Evolutionary conservation across 148 eudicot genomes (phyloP).

Genomic region (Rhododendron williamsianum): DNA sequence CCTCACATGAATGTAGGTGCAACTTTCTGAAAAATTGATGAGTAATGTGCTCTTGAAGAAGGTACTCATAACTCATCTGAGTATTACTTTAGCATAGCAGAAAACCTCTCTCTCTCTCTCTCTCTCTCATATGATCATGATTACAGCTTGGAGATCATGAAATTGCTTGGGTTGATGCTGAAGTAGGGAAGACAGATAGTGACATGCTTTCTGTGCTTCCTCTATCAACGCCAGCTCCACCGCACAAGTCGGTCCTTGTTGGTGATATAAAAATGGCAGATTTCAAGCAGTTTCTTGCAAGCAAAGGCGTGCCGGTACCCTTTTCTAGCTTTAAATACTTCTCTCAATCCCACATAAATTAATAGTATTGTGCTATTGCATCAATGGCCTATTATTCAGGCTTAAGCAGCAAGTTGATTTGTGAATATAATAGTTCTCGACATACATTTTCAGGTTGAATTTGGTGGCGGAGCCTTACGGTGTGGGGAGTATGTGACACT

Average conservation of each 20-base stretch:
- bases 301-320: slow-evolving; percentile 85
- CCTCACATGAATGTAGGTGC: slow-evolving; percentile 46
- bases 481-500: slow-evolving; percentile 87
- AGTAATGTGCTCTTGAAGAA: slow-evolving; percentile 88
- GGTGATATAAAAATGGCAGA: slow-evolving; percentile 97
- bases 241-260: slow-evolving; percentile 93
- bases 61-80: slow-evolving; percentile 32
- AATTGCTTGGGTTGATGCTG: slow-evolving; percentile 94
- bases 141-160: slow-evolving; percentile 94
- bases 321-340: neutral
- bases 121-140: slow-evolving; percentile 8
- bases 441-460: slow-evolving; percentile 58
- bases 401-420: neutral
- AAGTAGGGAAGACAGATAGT: slow-evolving; percentile 70
- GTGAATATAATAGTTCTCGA: neutral
- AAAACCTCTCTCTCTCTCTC: neutral
- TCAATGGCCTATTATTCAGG: neutral
- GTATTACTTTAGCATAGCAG: neutral
- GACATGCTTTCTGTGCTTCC: slow-evolving; percentile 76
- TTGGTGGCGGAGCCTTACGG: slow-evolving; percentile 83
- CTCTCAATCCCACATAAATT: too few species aligned
- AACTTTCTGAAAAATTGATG: slow-evolving; percentile 96
- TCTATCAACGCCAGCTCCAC: slow-evolving; percentile 59
- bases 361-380: neutral
- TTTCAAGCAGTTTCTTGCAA: slow-evolving; percentile 86